Conservation (phyloP, 2,329 filamentous ascomycete genomes). For the Rachicladosporium sp. region DNA sequence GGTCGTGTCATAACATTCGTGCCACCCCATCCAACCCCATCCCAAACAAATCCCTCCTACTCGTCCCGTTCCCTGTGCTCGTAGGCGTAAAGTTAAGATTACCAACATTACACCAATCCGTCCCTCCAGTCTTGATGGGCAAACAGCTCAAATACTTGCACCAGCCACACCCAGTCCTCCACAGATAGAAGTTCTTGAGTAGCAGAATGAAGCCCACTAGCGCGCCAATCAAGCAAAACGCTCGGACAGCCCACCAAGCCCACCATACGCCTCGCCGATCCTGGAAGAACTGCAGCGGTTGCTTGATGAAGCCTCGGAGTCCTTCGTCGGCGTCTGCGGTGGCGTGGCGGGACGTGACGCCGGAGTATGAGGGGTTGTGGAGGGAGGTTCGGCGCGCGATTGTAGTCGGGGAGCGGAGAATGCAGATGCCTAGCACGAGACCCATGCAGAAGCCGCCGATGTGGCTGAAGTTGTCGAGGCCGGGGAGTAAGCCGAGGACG, state of each 20-base stretch:
- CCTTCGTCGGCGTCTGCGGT: constrained; percentile 13
- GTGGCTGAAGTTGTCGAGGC: constrained; percentile 92
- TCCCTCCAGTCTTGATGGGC: constrained; percentile 40
- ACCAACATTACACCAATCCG: constrained; percentile 50
- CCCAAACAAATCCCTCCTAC: neutral
- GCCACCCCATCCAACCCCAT: neutral
- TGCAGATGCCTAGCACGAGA: constrained; percentile 69
- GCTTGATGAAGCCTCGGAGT: constrained; percentile 33
- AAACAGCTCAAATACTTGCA: constrained; percentile 92
- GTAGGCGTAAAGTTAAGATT: constrained; percentile 25
- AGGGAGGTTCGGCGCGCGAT: constrained; percentile 15
- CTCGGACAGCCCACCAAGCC: constrained; percentile 88
- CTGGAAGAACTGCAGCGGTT: constrained; percentile 67
- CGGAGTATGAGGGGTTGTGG: neutral
- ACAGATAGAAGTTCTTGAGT: constrained; percentile 81
- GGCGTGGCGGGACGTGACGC: constrained; percentile 11
- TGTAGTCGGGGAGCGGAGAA: constrained; percentile 77
- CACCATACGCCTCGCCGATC: constrained; percentile 90
- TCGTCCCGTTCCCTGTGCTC: constrained; percentile 5
- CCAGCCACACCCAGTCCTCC: constrained; percentile 67
- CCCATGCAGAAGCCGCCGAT: constrained; percentile 95
- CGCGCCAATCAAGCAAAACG: constrained; percentile 63
- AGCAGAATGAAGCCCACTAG: constrained; percentile 77
- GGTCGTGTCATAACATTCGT: no score
- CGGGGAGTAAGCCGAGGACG: constrained; percentile 79